Evolutionary conservation across 192 early-diverging fungal genomes (phyloP).

Genomic region (Rhizophagus clarus): DNA sequence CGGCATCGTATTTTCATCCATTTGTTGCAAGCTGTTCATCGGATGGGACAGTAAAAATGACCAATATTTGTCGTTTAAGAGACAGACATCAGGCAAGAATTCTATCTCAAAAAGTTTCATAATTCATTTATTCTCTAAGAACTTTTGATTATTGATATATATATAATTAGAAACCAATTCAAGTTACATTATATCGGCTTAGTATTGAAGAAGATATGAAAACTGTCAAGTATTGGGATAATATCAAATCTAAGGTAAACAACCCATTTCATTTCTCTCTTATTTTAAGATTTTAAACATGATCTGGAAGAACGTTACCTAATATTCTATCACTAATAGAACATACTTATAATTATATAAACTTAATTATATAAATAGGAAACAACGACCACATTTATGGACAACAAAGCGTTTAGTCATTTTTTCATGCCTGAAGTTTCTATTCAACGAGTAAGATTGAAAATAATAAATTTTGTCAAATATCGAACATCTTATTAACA

Average conservation of each 20-base stretch:
- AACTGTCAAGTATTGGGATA: conserved; percentile 6
- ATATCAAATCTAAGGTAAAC: conserved; percentile 27
- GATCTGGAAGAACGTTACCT: too few relatives aligned
- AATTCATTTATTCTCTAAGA: not conserved
- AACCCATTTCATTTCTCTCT: not conserved
- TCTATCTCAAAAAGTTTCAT: not conserved
- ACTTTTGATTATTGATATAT: not conserved
- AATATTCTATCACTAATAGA: not conserved
- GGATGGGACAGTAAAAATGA: conserved; percentile 23
- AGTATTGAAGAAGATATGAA: conserved; percentile 1
- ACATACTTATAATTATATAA: not conserved
- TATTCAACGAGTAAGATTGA: conserved; percentile 25
- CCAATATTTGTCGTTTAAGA: conserved; percentile 33
- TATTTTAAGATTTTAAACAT: too few relatives aligned
- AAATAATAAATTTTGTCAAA: not conserved
- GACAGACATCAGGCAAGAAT: conserved; percentile 20
- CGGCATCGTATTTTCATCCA: conserved; percentile 25
- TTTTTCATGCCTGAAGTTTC: conserved; percentile 26
- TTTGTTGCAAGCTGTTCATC: conserved; percentile 31
- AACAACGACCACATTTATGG: not conserved
- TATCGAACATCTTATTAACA: not conserved
- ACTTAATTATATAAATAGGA: conserved; percentile 5
- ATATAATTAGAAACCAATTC: conserved; percentile 26
- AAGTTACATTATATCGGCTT: conserved; percentile 27
- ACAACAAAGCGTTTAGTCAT: not conserved